phyloP scores from a whole-genome alignment of 2,329 filamentous ascomycete species.

The Graphiopsis chlorocephala region DNA sequence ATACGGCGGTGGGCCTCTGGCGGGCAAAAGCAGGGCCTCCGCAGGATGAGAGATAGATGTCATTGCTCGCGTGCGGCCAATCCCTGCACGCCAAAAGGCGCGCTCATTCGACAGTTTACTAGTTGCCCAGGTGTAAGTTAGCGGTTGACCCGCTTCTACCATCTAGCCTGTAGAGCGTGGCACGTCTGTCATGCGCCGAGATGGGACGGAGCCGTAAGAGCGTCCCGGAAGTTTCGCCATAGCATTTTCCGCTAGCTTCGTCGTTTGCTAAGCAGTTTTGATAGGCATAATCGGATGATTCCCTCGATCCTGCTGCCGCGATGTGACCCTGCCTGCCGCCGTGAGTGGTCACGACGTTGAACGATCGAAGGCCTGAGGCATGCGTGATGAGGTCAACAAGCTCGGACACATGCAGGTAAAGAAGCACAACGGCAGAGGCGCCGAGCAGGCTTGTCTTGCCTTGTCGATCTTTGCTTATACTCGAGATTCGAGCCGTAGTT shows the following conservation, averaged over 20 bases:
- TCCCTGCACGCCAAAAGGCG: not conserved
- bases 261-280: not conserved
- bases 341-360: slow-evolving; percentile 1
- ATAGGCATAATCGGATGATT: not conserved
- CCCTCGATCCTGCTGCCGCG: not conserved
- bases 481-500: not conserved
- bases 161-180: not conserved
- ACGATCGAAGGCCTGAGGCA: not conserved
- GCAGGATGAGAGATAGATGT: not conserved
- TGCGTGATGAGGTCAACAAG: not conserved
- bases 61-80: not conserved
- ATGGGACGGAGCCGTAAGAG: not conserved
- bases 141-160: not conserved
- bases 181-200: slow-evolving; percentile 1
- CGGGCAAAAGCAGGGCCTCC: not conserved
- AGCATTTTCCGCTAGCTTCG: not conserved
- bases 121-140: not conserved
- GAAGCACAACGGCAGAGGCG: not conserved
- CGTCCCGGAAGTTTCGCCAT: not conserved
- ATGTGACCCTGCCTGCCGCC: not conserved
- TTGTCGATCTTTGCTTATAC: not conserved
- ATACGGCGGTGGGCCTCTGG: not conserved
- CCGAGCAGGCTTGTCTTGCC: slow-evolving; percentile 1
- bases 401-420: not conserved
- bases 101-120: not conserved